Percentiles rank a stretch among this genome's conserved stretches.
Conservation (phyloP, 345 rosid species). For the Salix arbutifolia region DNA sequence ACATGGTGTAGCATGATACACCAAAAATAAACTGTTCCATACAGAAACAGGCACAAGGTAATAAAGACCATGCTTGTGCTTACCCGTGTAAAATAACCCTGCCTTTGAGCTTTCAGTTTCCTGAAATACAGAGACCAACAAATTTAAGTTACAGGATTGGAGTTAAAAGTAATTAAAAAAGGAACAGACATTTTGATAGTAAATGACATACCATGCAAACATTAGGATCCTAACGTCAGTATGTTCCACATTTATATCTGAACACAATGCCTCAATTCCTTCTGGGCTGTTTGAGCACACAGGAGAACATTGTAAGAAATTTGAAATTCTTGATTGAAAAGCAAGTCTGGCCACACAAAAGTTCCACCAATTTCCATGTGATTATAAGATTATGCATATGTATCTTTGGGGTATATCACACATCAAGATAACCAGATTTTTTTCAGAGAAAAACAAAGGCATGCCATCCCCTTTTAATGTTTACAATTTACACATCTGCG, state of each 20-base stretch:
- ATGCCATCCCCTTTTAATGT: background rate
- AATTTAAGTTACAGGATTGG: background rate
- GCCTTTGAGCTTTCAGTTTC: constrained; percentile 51
- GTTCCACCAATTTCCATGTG: no score
- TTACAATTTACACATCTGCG: background rate
- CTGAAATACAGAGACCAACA: constrained; percentile 22
- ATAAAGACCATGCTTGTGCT: background rate
- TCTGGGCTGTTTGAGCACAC: constrained; percentile 46
- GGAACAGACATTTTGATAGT: background rate
- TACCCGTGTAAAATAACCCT: constrained; percentile 49
- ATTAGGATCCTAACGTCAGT: constrained; percentile 50
- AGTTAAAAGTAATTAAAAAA: background rate
- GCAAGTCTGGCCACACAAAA: background rate
- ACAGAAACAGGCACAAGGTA: background rate
- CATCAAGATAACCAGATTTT: no score
- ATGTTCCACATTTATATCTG: constrained; percentile 40
- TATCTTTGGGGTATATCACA: background rate
- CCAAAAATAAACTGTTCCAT: background rate
- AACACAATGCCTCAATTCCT: constrained; percentile 48
- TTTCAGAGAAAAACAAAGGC: background rate
- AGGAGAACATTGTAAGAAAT: constrained; percentile 1
- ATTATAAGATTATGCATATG: no score
- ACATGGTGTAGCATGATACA: background rate
- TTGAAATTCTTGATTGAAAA: background rate
- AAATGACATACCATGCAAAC: constrained; percentile 45